Percentiles rank a stretch among this genome's conserved stretches.
Evolutionary conservation across 441 rosid genomes (phyloP).

Genomic region (Arabidopsis lyrata): DNA sequence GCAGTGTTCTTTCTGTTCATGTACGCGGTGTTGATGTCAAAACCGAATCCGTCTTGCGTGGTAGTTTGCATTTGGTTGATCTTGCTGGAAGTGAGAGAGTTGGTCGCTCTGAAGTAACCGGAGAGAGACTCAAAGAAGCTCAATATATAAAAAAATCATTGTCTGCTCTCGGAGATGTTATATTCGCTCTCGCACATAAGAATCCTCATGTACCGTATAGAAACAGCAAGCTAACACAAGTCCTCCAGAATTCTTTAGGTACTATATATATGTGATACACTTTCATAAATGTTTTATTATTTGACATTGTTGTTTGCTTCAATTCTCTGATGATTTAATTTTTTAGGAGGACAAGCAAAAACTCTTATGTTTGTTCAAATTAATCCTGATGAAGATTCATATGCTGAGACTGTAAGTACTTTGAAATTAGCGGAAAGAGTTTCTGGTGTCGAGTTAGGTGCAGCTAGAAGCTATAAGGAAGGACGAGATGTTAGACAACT

Average conservation of each 20-base stretch:
- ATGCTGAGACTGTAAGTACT: conserved; percentile 86
- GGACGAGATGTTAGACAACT: conserved; percentile 88
- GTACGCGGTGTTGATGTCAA: conserved; percentile 77
- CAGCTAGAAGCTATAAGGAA: conserved; percentile 78
- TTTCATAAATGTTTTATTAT: background rate
- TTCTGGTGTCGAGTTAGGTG: conserved; percentile 94
- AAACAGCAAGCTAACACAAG: conserved; percentile 98
- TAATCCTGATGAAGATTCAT: conserved; percentile 85
- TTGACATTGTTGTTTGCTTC: background rate
- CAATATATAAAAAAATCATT: conserved; percentile 92
- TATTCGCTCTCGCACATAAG: conserved; percentile 87
- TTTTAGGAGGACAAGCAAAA: conserved; percentile 91
- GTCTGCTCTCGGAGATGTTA: conserved; percentile 95
- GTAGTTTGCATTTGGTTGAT: conserved; percentile 87
- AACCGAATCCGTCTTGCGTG: conserved; percentile 65
- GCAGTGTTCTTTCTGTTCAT: conserved; percentile 85
- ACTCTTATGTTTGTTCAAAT: conserved; percentile 96
- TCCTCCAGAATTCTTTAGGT: conserved; percentile 93
- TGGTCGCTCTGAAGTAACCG: conserved; percentile 90
- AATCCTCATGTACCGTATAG: conserved; percentile 88
- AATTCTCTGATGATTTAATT: conserved; percentile 7
- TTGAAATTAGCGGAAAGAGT: conserved; percentile 94
- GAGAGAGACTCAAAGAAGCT: conserved; percentile 88
- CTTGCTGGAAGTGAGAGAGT: conserved; percentile 96
- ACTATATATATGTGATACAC: conserved; percentile 27